Conservation (phyloP, 2,329 filamentous ascomycete species). For the Fusarium sacchari region DNA sequence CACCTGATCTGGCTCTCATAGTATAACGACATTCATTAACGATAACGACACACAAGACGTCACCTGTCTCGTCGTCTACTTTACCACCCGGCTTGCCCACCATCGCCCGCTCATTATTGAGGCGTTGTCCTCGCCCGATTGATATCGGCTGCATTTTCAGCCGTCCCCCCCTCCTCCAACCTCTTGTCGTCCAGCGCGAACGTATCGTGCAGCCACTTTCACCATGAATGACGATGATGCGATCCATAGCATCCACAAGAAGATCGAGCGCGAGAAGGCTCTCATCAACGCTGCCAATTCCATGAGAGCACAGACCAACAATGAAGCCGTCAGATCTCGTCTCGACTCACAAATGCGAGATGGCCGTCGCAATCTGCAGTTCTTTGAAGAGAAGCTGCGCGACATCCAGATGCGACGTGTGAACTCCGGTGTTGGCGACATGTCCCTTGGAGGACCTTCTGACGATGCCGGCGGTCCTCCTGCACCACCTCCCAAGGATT, state of each 20-base stretch:
- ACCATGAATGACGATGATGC: conserved; percentile 72
- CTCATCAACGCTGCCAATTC: conserved; percentile 93
- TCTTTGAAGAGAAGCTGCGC: conserved; percentile 90
- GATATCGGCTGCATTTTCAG: conserved; percentile 25
- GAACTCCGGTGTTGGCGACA: conserved; percentile 71
- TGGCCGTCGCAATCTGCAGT: conserved; percentile 90
- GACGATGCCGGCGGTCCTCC: conserved; percentile 63
- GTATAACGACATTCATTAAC: conserved; percentile 1
- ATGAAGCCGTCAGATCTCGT: conserved; percentile 87
- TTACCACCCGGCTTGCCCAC: conserved; percentile 18
- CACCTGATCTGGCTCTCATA: conserved; percentile 11
- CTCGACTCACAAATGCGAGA: conserved; percentile 96
- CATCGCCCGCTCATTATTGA: conserved; percentile 7
- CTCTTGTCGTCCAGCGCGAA: conserved; percentile 49
- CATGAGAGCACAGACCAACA: conserved; percentile 96
- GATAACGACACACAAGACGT: conserved; percentile 24
- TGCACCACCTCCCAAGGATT: conserved; percentile 79
- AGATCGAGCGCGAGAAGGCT: conserved; percentile 97
- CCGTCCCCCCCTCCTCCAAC: conserved; percentile 9
- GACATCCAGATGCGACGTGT: conserved; percentile 87
- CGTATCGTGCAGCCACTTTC: conserved; percentile 54
- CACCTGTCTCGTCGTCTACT: conserved; percentile 24
- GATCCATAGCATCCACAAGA: conserved; percentile 85
- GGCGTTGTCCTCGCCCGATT: conserved; percentile 24
- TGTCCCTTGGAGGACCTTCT: conserved; percentile 64